Evolutionary conservation across 768 basidiomycete species (phyloP).

Genomic region (Trametes gibbosa): DNA sequence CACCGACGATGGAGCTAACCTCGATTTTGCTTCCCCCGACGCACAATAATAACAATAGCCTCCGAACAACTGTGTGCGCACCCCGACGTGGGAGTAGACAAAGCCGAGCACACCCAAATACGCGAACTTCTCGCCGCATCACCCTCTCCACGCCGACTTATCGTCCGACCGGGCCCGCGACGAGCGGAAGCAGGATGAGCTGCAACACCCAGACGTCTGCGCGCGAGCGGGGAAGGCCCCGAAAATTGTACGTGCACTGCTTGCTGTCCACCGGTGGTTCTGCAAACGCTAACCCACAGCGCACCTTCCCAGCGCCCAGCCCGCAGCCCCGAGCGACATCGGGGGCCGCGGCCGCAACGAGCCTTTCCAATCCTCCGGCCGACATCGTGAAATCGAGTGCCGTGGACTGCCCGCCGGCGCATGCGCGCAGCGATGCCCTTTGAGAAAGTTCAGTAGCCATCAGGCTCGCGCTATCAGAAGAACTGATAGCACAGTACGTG

Average conservation of each 20-base stretch:
- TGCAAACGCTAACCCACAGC: too few species aligned
- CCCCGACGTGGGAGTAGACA: background rate
- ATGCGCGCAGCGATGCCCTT: background rate
- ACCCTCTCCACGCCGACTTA: background rate
- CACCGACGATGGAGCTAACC: background rate
- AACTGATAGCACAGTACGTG: background rate
- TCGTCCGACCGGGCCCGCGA: background rate
- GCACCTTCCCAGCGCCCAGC: too few species aligned
- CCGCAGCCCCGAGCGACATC: too few species aligned
- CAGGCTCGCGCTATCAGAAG: background rate
- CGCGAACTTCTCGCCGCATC: background rate
- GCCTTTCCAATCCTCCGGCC: background rate
- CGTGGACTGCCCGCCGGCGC: background rate
- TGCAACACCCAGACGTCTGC: too few species aligned
- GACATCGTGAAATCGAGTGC: background rate
- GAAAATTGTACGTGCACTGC: too few species aligned
- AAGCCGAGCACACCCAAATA: background rate
- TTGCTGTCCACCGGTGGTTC: too few species aligned
- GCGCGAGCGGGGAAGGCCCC: too few species aligned
- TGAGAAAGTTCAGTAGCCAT: background rate
- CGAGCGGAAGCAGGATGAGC: too few species aligned
- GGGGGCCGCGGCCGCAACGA: background rate
- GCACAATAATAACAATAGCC: constrained; percentile 3
- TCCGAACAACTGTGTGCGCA: background rate
- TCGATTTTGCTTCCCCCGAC: background rate